Base-by-base conservation (phyloP, 1,284 basidiomycete species). In the Moniliella sp. region DNA sequence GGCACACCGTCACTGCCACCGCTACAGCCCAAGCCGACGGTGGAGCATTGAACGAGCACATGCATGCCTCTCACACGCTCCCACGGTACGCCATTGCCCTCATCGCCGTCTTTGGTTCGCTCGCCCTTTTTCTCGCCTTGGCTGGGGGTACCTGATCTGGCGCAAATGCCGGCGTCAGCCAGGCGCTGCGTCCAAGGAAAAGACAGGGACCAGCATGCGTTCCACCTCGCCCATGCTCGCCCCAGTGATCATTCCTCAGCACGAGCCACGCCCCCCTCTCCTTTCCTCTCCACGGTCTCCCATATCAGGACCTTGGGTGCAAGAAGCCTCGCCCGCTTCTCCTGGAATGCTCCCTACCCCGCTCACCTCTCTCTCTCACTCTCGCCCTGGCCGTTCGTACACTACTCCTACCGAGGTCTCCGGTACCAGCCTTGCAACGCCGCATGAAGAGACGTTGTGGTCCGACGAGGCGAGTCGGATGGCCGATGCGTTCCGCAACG, bases 1-100 rank as follows among this genome's bases (percentile, higher is more conserved):
- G 49, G 8, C 45, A 40, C 12, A 21, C 29, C 16, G 37, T 50
- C 30, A 50, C 48, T 8, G 45, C 41, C 4, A 48, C 47, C 8
- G 49, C 49, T 2, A 52, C 49, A n/a, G 49, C 37, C 4, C 40
- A 44, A 19, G 49, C 49, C 29, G 50, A 52, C 18, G 49, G 49
- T 4, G 37, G 37, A 9, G 34, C 37, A 19, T 40, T 48, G 1
- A 14, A n/a, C 10, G 15, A 7, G 13, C 30, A 33, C 12, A 43
- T 43, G 12, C 14, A 25, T 15, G 31, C 19, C 25, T 43, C 40
- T 7, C 40, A 39, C 10, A 40, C 38, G 5, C 32, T 50, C 12
- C 49, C 49, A 2, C 37, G 30, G 4, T 52, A 46, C 14, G 49
- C 49, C 9, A 52, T 52, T 30, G 49, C 47, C 7, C 40, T 52